Conservation (phyloP, 164 flowering plant genomes). For the Magnolia changhungtana region DNA sequence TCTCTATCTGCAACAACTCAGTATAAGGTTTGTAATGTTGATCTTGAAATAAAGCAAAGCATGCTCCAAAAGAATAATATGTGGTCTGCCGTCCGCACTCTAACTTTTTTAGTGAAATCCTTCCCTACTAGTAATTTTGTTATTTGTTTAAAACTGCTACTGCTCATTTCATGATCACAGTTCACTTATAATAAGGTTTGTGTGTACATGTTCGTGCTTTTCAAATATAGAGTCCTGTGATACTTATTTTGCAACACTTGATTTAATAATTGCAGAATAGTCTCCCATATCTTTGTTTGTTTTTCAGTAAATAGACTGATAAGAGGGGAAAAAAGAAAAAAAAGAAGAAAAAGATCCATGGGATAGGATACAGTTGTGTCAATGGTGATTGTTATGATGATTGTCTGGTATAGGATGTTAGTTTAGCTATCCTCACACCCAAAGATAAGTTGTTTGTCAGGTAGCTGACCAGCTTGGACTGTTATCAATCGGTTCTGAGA, state of each 20-base stretch:
- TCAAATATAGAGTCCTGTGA: background rate
- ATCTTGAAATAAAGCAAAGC: conserved; percentile 9
- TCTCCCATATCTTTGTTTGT: background rate
- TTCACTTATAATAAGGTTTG: background rate
- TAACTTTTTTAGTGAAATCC: conserved; percentile 2
- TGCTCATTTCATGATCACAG: background rate
- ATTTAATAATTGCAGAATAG: background rate
- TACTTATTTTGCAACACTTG: background rate
- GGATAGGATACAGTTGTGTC: too few species aligned
- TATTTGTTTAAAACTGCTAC: background rate
- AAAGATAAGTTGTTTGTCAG: too few species aligned
- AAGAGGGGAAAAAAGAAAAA: too few species aligned
- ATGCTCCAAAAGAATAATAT: conserved; percentile 5
- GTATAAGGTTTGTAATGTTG: conserved; percentile 21
- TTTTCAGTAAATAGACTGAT: background rate
- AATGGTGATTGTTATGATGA: too few species aligned
- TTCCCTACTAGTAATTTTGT: background rate
- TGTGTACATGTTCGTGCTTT: background rate
- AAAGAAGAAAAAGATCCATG: too few species aligned
- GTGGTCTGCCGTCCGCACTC: conserved; percentile 1
- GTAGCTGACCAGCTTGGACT: too few species aligned
- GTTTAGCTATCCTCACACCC: too few species aligned
- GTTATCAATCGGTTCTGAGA: too few species aligned
- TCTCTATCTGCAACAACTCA: conserved; percentile 17
- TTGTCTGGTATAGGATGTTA: background rate